phyloP scores from a whole-genome alignment of 495 filamentous ascomycete genomes.

The Glarea lozoyensis region DNA sequence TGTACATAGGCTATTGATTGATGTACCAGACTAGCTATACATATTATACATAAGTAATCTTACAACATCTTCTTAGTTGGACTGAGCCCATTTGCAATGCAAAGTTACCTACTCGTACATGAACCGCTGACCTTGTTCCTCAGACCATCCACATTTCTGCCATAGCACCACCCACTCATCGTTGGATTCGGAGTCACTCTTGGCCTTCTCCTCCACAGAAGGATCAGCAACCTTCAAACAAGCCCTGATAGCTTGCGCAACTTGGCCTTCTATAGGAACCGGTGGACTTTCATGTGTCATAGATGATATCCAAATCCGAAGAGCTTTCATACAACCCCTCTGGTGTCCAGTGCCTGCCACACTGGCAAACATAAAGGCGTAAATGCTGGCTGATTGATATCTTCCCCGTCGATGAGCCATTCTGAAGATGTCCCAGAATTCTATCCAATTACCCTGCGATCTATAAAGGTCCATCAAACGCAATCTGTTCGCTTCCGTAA shows the following conservation, averaged over 20 bases:
- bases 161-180: constrained; percentile 16
- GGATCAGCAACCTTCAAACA: constrained; percentile 48
- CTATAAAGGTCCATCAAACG: constrained; percentile 38
- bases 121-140: too few relatives aligned
- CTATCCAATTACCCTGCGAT: constrained; percentile 35
- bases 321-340: constrained; percentile 33
- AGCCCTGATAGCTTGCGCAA: constrained; percentile 33
- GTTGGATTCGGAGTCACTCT: constrained; percentile 2
- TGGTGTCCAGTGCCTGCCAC: constrained; percentile 40
- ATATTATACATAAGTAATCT: too few relatives aligned
- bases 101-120: too few relatives aligned
- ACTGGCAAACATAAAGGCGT: constrained; percentile 43
- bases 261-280: constrained; percentile 32
- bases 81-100: too few relatives aligned
- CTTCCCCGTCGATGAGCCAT: constrained; percentile 38
- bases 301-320: constrained; percentile 44
- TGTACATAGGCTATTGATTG: too few relatives aligned
- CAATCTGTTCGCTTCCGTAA: constrained; percentile 35
- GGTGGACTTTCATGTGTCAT: constrained; percentile 50
- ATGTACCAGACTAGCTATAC: too few relatives aligned
- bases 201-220: constrained; percentile 21
- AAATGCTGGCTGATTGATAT: constrained; percentile 45
- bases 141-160: constrained; percentile 1
- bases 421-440: constrained; percentile 56
- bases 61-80: too few relatives aligned